A percentile compares a stretch with the other conserved stretches of the same genome.
Conservation (phyloP, 179 eudicot species). For the Pouteria campechiana region DNA sequence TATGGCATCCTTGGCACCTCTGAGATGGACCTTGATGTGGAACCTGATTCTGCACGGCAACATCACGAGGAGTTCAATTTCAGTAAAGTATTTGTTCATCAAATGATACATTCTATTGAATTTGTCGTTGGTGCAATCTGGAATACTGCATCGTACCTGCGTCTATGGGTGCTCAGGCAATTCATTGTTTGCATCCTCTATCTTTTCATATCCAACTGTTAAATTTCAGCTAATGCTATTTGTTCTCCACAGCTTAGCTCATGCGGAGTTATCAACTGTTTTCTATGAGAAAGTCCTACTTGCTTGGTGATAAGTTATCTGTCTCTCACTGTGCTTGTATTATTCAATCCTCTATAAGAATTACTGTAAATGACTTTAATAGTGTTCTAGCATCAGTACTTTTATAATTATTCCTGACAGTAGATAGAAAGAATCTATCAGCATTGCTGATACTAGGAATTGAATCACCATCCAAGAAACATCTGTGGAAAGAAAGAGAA, state of each 20-base stretch:
- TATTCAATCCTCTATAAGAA: too few species aligned
- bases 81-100: conserved; percentile 97
- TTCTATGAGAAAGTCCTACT: conserved; percentile 96
- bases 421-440: too few species aligned
- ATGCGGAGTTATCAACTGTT: conserved; percentile 89
- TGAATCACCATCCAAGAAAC: too few species aligned
- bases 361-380: too few species aligned
- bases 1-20: conserved; percentile 79
- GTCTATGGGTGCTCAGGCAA: conserved; percentile 98
- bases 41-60: conserved; percentile 64
- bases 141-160: conserved; percentile 95
- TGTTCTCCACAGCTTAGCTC: conserved; percentile 89
- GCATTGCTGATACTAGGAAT: too few species aligned
- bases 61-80: conserved; percentile 85
- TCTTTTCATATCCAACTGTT: not conserved
- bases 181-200: not conserved
- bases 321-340: too few species aligned
- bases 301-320: conserved; percentile 80
- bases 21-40: conserved; percentile 57
- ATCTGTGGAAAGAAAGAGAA: too few species aligned
- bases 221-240: conserved; percentile 6
- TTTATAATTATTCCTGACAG: too few species aligned
- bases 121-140: conserved; percentile 96
- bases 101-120: conserved; percentile 95
- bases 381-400: too few species aligned